Conservation (phyloP, 2,329 filamentous ascomycete genomes). For the Fusarium aywerte region DNA sequence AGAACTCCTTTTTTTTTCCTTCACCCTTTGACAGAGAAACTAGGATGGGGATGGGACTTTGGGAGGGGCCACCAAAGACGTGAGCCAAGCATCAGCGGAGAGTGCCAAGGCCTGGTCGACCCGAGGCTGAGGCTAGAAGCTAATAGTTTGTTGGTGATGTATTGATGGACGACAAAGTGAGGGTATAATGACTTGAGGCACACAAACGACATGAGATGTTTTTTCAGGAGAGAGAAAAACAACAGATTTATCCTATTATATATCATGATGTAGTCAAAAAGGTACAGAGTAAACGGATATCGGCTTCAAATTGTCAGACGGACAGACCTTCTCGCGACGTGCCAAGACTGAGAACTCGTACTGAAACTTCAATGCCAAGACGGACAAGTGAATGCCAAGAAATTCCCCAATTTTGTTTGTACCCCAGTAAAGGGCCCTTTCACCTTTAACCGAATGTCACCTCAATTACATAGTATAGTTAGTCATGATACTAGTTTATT, state of each 20-base stretch:
- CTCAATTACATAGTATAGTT: neutral
- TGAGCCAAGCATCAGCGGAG: slow-evolving; percentile 33
- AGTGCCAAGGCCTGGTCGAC: slow-evolving; percentile 43
- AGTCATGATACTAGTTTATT: neutral
- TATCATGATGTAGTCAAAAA: too few relatives aligned
- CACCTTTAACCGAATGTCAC: neutral
- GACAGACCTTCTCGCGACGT: slow-evolving; percentile 24
- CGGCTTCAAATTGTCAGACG: slow-evolving; percentile 2
- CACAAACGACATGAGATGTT: neutral
- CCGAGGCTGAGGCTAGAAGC: slow-evolving; percentile 15
- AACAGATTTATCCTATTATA: neutral
- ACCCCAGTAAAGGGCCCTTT: slow-evolving; percentile 1
- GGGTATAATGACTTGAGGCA: neutral
- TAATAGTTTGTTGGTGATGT: neutral
- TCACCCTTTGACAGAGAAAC: neutral
- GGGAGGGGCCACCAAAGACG: slow-evolving; percentile 14
- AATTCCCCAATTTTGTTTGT: neutral
- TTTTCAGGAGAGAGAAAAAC: too few relatives aligned
- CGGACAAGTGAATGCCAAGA: slow-evolving; percentile 19
- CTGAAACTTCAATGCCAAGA: slow-evolving; percentile 34
- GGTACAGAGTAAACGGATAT: neutral
- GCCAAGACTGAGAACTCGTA: slow-evolving; percentile 34
- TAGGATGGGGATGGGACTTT: slow-evolving; percentile 4
- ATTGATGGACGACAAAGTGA: neutral
- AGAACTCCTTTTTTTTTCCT: neutral